Percentiles rank a stretch among this genome's conserved stretches.
Conservation (phyloP, 164 flowering plant genomes). For the Berberis vulgaris region DNA sequence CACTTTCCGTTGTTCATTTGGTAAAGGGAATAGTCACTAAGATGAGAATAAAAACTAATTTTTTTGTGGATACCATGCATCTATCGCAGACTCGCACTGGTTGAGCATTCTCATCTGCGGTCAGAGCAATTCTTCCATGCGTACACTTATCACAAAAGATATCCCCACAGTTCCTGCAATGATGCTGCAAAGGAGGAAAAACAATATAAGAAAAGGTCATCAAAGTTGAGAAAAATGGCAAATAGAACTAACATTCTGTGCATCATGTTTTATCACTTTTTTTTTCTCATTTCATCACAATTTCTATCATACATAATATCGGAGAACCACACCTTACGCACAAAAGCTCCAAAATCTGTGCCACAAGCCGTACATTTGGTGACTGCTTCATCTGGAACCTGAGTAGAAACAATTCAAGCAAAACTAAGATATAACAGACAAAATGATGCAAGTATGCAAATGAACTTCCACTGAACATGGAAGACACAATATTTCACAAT, state of each 20-base stretch:
- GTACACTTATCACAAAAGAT: slow-evolving; percentile 98
- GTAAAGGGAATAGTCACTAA: too few relatives aligned
- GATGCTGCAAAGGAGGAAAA: slow-evolving; percentile 51
- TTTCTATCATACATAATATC: too few relatives aligned
- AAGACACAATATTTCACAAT: too few relatives aligned
- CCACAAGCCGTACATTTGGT: slow-evolving; percentile 81
- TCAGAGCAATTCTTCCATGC: slow-evolving; percentile 82
- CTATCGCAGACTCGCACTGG: slow-evolving; percentile 92
- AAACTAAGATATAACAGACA: too few relatives aligned
- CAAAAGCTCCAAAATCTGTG: slow-evolving; percentile 77
- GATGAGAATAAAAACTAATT: neutral
- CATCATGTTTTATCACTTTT: neutral
- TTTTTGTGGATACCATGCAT: slow-evolving; percentile 59
- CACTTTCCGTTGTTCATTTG: too few relatives aligned
- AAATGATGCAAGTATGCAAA: too few relatives aligned
- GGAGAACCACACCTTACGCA: slow-evolving; percentile 45
- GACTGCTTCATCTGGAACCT: slow-evolving; percentile 98
- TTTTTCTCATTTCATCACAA: neutral
- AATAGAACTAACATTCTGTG: too few relatives aligned
- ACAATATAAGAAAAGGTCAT: too few relatives aligned
- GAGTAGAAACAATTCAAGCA: too few relatives aligned
- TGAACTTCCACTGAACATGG: too few relatives aligned
- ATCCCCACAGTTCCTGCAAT: slow-evolving; percentile 96
- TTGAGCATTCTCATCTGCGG: slow-evolving; percentile 81
- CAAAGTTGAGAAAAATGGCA: too few relatives aligned